Base-by-base conservation (phyloP, 805 yeast species). In the Ogataea chonburiensis region DNA sequence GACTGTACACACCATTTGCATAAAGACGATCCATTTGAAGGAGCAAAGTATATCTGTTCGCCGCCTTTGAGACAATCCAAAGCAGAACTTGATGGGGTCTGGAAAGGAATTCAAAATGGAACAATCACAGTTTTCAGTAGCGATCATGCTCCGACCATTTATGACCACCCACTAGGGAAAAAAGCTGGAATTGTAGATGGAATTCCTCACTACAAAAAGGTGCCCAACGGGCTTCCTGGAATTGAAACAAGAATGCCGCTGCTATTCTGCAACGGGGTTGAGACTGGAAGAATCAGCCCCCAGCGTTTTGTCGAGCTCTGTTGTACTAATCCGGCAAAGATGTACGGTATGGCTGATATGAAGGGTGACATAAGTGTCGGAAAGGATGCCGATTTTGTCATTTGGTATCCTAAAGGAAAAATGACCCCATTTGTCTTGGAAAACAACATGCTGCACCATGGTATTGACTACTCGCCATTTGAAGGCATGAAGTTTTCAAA, bases 211-310 rank as follows among this genome's bases (percentile, higher is more conserved):
- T 71, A 67, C 50, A 62, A 61, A 39, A 56, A 62, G 21, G 63
- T 71, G 30, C 77, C 77, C 5, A 71, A 71, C 43, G 77, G 76
- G 2, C 43, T 70, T 29, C 72, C 75, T 3, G 76, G 77, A 5
- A 62, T 71, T 16, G 75, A 71, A 45, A 68, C 74, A 2, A 50
- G 77, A 43, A 29, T 71, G 45, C 74, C 74, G 2, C 43, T 71
- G 24, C 51, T 67, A 12, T 69, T 60, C 47, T 56, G 68, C 43
- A 61, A 66, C 35, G 77, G 76, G 22, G 73, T 66, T 11, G 61
- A 61, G 34, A 62, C 63, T 2, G 66, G 67, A 1, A 54, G 61
- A 37, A 65, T 71, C 26, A 45, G 66, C 3, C 61, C 67, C 5
- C 64, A 68, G 42, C 63, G 56, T 42, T 68, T 66, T 42, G 75